Conservation (phyloP, 108 stramenopile species). For the Schizochytrium sp. region DNA sequence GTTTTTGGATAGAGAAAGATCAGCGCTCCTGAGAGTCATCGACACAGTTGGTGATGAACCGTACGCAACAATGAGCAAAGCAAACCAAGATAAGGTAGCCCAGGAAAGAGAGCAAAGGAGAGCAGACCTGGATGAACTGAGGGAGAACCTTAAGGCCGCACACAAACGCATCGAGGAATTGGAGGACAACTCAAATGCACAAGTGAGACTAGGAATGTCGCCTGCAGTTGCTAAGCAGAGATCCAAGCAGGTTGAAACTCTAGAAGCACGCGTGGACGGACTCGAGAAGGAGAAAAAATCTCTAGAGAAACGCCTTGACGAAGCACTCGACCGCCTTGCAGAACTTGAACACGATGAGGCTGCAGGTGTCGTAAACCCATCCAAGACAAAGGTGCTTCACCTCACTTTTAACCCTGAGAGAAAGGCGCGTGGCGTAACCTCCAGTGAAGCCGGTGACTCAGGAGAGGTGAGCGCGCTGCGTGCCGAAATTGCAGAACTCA, state of each 20-base stretch:
- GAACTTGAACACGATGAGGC: slow-evolving; percentile 20
- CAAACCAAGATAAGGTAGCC: slow-evolving; percentile 13
- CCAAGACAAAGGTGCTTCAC: slow-evolving; percentile 39
- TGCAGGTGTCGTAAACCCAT: slow-evolving; percentile 11
- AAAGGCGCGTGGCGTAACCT: background rate
- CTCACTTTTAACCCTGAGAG: slow-evolving; percentile 19
- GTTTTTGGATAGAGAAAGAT: slow-evolving; percentile 24
- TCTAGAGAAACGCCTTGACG: slow-evolving; percentile 17
- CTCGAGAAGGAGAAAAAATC: background rate
- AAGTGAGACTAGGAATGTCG: background rate
- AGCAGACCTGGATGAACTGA: background rate
- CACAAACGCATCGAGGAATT: slow-evolving; percentile 39
- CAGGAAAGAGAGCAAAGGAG: background rate
- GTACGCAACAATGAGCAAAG: slow-evolving; percentile 25
- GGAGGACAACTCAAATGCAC: background rate
- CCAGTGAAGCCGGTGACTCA: slow-evolving; percentile 1
- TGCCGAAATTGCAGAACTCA: slow-evolving; percentile 11
- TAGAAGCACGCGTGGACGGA: background rate
- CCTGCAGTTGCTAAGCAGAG: background rate
- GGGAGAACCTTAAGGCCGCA: background rate
- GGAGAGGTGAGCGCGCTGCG: background rate
- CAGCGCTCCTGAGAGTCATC: slow-evolving; percentile 1
- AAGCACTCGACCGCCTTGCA: slow-evolving; percentile 30
- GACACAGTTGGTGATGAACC: slow-evolving; percentile 35
- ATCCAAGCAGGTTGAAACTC: background rate